Base-by-base conservation (phyloP, 1,284 basidiomycete genomes). In the Trichosporon inkin region DNA sequence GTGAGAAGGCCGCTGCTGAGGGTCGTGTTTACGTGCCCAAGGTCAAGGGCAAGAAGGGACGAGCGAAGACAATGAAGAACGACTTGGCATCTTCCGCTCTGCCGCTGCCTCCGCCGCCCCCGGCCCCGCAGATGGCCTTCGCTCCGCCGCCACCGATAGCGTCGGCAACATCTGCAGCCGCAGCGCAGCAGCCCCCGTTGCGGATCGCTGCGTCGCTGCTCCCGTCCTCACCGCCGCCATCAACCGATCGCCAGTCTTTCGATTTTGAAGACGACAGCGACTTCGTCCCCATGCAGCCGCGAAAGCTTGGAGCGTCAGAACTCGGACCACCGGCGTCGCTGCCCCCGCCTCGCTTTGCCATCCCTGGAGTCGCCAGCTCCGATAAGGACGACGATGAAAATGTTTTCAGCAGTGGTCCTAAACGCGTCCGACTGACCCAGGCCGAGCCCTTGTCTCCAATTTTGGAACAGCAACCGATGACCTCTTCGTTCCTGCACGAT, bases 1-100 rank as follows among this genome's bases (percentile, higher is more conserved):
- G 71, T 38, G 72, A 71, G 14, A 73, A 73, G 63, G 75, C 75
- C 1, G 68, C 63, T 20, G 65, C 67, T 13, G 75, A 75, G 36
- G 75, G 75, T 6, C 64, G 64, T 37, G 67, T 64, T 4, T 77
- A 75, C 55, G 63, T 77, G 0, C 74, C 75, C 7, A 77, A 77
- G 68, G 71, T 66, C 10, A 75, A 75, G 61, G 73, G 71, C 7
- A 76, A 76, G 63, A 76, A 76, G 65, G 70, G 63, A n/a, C 57
- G 70, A 17, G 71, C 71, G 32, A 58, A 57, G 52, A 44, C 16
- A 35, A 35, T 51, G 17, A 61, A 56, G 40, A 38, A 34, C 14
- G 56, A 57, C 17, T 17, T 54, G 34, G 44, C 20, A 6, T 7
- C 36, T 22, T 6, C 53, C 11, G 11, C 37, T 5, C 41, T 37